These are phyloP conservation scores for Didymella lethalis DNA, from an alignment of 2,329 filamentous ascomycete genomes.

Conservation along the genomic window DNA sequence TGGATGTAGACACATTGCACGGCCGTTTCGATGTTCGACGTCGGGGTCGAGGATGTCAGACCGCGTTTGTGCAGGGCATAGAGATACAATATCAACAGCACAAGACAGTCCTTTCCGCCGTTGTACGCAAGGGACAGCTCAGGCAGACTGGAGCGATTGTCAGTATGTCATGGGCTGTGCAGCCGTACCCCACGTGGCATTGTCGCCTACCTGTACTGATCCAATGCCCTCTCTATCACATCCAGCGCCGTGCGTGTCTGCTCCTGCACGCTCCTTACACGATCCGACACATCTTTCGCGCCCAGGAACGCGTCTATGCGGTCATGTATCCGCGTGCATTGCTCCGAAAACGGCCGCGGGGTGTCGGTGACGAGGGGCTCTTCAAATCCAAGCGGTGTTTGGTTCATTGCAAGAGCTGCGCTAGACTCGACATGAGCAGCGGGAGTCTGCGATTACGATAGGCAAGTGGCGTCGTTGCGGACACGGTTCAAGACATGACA, in stretches of 20 bases:
- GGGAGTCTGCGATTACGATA: conserved; percentile 25
- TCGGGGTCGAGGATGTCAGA: conserved; percentile 35
- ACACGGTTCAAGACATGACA: conserved; percentile 34
- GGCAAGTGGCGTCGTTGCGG: conserved; percentile 28
- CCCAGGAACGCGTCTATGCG: conserved; percentile 72
- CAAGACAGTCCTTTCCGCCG: conserved; percentile 96
- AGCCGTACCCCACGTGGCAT: conserved; percentile 5
- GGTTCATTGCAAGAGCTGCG: conserved; percentile 49
- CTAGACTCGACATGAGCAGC: conserved; percentile 47
- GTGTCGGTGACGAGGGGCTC: conserved; percentile 50
- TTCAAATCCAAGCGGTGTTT: conserved; percentile 34
- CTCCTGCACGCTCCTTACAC: conserved; percentile 71
- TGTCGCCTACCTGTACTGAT: conserved; percentile 72
- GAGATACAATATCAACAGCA: conserved; percentile 87
- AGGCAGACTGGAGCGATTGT: conserved; percentile 64
- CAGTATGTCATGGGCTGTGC: conserved; percentile 24
- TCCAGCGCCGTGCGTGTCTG: conserved; percentile 76
- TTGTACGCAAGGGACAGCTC: conserved; percentile 94
- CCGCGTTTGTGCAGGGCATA: conserved; percentile 61
- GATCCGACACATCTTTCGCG: conserved; percentile 63
- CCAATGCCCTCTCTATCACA: conserved; percentile 78
- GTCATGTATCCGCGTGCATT: conserved; percentile 62
- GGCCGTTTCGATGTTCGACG: conserved; percentile 42
- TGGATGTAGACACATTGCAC: conserved; percentile 91
- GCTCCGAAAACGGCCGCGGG: conserved; percentile 57